phyloP scores from a whole-genome alignment of 2,329 filamentous ascomycete species.

The Pestalotiopsis sp. region DNA sequence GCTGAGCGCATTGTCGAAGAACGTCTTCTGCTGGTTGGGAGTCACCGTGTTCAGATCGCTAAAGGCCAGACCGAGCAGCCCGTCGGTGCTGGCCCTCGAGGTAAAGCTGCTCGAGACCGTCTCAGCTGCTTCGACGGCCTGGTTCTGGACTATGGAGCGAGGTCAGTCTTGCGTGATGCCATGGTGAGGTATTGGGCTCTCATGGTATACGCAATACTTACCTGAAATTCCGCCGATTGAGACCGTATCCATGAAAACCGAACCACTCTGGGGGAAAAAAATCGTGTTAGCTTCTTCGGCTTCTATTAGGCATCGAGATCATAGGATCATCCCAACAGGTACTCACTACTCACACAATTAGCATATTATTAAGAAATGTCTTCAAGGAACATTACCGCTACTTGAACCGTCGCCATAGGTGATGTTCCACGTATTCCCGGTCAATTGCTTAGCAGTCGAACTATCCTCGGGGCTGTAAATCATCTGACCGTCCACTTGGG shows the following conservation, averaged over 20 bases:
- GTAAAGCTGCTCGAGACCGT: slow-evolving; percentile 43
- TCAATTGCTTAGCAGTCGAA: slow-evolving; percentile 38
- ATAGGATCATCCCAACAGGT: no score
- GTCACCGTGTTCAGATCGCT: slow-evolving; percentile 44
- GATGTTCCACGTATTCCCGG: slow-evolving; percentile 42
- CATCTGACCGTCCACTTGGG: slow-evolving; percentile 39
- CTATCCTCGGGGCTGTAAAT: slow-evolving; percentile 43
- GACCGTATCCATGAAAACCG: slow-evolving; percentile 46
- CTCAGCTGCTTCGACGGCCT: slow-evolving; percentile 46
- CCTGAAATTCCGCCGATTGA: slow-evolving; percentile 39
- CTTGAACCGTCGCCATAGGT: slow-evolving; percentile 42
- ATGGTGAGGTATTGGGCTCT: background rate
- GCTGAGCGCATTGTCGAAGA: slow-evolving; percentile 39
- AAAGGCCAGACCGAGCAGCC: slow-evolving; percentile 47
- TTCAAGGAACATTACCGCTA: slow-evolving; percentile 16
- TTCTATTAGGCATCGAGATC: no score
- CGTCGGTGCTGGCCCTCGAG: slow-evolving; percentile 38
- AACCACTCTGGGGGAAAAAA: slow-evolving; percentile 37
- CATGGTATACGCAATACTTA: background rate
- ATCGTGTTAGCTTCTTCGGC: no score
- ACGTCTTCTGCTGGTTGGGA: slow-evolving; percentile 44
- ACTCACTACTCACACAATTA: no score
- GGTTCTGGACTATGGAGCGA: slow-evolving; percentile 32
- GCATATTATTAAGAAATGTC: no score
- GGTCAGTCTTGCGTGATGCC: background rate